Percentiles rank a stretch among this genome's conserved stretches.
phyloP scores from a whole-genome alignment of 768 basidiomycete genomes.

The Pleurotus cornucopiae region DNA sequence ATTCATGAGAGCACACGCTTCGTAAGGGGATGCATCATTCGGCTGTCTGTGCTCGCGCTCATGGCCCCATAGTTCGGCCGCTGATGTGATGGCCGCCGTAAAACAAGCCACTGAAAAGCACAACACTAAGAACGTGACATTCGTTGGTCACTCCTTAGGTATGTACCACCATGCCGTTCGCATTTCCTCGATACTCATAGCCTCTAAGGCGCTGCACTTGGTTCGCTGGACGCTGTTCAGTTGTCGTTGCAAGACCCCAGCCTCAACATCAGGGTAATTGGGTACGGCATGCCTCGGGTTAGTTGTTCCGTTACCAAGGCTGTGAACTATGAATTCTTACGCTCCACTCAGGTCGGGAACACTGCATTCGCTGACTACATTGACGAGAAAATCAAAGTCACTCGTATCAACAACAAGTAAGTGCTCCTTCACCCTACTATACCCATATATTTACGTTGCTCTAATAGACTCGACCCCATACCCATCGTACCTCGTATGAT shows the following conservation, averaged over 20 bases:
- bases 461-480: conserved; percentile 2
- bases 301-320: not conserved
- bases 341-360: not conserved
- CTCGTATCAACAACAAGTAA: conserved; percentile 2
- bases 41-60: not conserved
- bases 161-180: not conserved
- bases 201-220: not conserved
- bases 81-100: conserved; percentile 2
- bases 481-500: conserved; percentile 1
- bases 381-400: not conserved
- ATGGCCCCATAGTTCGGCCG: not conserved
- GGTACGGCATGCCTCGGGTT: conserved; percentile 4
- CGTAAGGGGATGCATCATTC: not conserved
- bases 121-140: not conserved
- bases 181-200: not conserved
- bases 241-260: not conserved
- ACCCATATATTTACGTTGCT: not conserved
- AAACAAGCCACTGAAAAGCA: conserved; percentile 2
- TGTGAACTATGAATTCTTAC: not conserved
- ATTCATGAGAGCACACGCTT: not conserved
- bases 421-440: not conserved
- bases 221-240: not conserved
- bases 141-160: conserved; percentile 6
- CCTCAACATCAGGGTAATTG: not conserved
- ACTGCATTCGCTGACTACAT: conserved; percentile 4